Evolutionary conservation across 257 asterid genomes (phyloP), one percentile per base, ranked within the genome.

Genomic region (Thymus quinquecostatus): DNA sequence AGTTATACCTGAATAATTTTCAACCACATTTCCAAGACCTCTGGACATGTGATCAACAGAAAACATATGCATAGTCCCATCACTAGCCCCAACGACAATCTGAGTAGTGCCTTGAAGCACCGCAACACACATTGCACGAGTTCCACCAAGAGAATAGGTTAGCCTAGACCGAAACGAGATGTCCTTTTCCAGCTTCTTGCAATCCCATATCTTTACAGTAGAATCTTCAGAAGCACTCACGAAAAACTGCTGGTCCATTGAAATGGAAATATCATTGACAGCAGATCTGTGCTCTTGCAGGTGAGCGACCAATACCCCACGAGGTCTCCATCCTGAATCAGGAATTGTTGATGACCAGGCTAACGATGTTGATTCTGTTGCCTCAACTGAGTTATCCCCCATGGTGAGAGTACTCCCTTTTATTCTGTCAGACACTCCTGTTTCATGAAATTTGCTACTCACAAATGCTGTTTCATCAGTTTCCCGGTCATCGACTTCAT

Each of bases 281-380:
- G 96, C 96, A 79, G 96, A 86, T 21, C 80, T 85, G 83, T 95
- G 98, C 87, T 95, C 99, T 82, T 89, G 99, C 66, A 95, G 90
- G 77, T 95, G 99, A 44, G 98, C 99, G 78, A 95, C 97, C 88
- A 95, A 82, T 73, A 95, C 98, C 71, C 98, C 99, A 61, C 97
- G 96, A 68, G 98, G 99, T 83, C 92, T 92, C 99, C 99, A 95
- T 61, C 99, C 98, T 60, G 99, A 95, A 84, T 92, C 98, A 38
- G 98, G 95, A 84, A 89, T 70, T 45, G 92, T 86, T 32, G 96
- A 86, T 74, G 95, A 81, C 86, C 87, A 85, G 57, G 88, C 84
- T 68, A 79, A 82, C 33, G 96, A 78, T 40, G 97, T 76, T 58
- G 81, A 69, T 67, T 86, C 98, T 57, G 84, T 74, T 72, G 85